Conservation (phyloP, 192 early-diverging fungal species). For the Coemansia asiatica region DNA sequence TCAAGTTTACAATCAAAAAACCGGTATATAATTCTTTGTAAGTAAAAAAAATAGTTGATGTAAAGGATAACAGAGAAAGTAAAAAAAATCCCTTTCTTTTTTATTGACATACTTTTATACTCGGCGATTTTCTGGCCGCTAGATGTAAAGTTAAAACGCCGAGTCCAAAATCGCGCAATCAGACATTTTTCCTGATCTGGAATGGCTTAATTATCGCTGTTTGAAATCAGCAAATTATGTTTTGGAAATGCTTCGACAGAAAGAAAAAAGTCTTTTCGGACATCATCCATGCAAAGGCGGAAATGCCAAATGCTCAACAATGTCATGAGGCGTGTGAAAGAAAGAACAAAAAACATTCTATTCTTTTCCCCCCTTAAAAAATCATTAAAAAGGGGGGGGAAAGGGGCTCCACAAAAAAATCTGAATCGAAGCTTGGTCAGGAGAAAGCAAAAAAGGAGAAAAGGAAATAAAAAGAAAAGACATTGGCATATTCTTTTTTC, state of each 20-base stretch:
- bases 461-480: neutral
- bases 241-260: neutral
- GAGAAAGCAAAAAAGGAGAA: slow-evolving; percentile 4
- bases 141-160: neutral
- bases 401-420: neutral
- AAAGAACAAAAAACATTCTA: neutral
- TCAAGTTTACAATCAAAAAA: neutral
- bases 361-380: neutral
- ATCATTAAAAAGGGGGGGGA: slow-evolving; percentile 6
- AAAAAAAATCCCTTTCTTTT: too few species aligned
- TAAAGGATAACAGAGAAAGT: neutral
- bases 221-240: neutral
- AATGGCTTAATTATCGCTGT: neutral
- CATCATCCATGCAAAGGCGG: neutral
- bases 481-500: neutral
- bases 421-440: slow-evolving; percentile 6
- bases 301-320: neutral
- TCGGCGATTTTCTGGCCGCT: neutral
- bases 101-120: neutral
- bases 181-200: neutral
- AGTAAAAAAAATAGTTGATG: neutral
- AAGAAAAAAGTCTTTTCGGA: neutral
- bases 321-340: slow-evolving; percentile 6
- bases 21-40: too few species aligned
- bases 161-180: neutral